phyloP scores from a whole-genome alignment of 164 flowering plant genomes.

The Cinnamomum micranthum region DNA sequence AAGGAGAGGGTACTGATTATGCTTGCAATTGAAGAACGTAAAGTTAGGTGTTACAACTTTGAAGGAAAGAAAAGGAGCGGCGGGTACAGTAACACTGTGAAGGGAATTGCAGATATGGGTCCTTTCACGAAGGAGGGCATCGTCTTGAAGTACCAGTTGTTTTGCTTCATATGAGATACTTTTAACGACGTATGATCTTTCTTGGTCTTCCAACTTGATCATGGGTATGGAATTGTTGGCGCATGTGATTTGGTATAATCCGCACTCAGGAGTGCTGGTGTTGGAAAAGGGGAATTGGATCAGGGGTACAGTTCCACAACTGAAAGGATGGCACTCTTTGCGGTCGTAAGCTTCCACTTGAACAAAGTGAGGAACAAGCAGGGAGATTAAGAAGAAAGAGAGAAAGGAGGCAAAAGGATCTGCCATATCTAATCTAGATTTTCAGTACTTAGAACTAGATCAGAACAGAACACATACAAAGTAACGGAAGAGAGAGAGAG shows the following conservation, averaged over 20 bases:
- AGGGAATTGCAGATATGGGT: neutral
- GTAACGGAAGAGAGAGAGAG: too few species aligned
- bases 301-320: neutral
- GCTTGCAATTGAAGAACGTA: neutral
- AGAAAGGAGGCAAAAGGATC: too few species aligned
- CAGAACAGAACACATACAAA: too few species aligned
- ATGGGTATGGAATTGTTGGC: neutral
- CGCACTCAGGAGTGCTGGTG: neutral
- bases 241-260: neutral
- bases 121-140: too few species aligned
- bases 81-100: neutral
- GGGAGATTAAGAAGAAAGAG: too few species aligned
- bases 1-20: neutral
- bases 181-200: neutral
- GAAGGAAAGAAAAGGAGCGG: neutral
- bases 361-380: too few species aligned
- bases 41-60: neutral
- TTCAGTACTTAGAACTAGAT: too few species aligned
- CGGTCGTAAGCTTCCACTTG: neutral
- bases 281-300: neutral
- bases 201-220: neutral
- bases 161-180: neutral
- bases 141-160: neutral
- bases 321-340: neutral
- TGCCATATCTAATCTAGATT: too few species aligned